Evolutionary conservation across 2,329 filamentous ascomycete species (phyloP).

Genomic region (Pyricularia pennisetigena): DNA sequence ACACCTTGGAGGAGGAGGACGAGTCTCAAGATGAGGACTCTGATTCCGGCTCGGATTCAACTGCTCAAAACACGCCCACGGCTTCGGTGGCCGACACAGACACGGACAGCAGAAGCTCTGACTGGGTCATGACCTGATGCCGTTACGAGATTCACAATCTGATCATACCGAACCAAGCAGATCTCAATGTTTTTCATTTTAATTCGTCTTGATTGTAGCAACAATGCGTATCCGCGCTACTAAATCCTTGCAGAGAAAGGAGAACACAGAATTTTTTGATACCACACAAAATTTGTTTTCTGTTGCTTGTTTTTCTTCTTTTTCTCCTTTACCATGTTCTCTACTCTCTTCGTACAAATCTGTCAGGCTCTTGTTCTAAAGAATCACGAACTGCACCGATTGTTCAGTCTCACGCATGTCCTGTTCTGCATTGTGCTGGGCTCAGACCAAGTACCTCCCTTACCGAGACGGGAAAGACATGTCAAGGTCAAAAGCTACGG

Average conservation of each 20-base stretch:
- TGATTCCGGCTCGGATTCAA: background rate
- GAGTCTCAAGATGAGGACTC: background rate
- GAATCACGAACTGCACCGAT: background rate
- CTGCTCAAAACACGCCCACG: background rate
- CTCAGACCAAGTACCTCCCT: background rate
- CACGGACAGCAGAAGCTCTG: slow-evolving; percentile 9
- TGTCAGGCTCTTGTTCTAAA: background rate
- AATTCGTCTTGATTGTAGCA: background rate
- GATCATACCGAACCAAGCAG: too few relatives aligned
- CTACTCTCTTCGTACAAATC: background rate
- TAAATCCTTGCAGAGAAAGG: background rate
- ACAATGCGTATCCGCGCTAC: background rate
- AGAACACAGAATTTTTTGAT: background rate
- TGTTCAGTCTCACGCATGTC: background rate
- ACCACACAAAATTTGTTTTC: background rate
- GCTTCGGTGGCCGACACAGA: slow-evolving; percentile 7
- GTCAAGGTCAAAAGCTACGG: background rate
- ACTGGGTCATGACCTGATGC: slow-evolving; percentile 3
- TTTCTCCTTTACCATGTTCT: background rate
- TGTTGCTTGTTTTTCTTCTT: background rate
- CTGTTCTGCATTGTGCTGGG: background rate
- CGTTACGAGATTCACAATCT: background rate
- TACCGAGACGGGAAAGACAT: background rate
- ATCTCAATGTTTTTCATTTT: background rate
- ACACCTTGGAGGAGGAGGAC: background rate